These are phyloP conservation scores for Podospora anserina DNA, from an alignment of 495 filamentous ascomycete genomes.

Conservation along the genomic window DNA sequence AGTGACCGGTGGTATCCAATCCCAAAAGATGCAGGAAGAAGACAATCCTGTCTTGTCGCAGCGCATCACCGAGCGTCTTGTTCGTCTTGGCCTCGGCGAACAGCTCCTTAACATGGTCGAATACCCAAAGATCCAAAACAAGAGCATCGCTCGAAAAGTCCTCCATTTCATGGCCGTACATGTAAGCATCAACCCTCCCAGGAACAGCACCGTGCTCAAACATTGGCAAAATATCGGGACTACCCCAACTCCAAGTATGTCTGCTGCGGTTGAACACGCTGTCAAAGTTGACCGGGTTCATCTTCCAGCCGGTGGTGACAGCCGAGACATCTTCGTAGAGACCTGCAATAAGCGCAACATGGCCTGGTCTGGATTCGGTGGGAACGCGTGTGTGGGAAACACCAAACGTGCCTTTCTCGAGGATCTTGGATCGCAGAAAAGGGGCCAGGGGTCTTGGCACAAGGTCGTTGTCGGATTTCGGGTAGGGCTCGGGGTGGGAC, in stretches of 20 bases:
- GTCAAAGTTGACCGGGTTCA: slow-evolving; percentile 98
- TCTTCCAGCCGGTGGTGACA: slow-evolving; percentile 96
- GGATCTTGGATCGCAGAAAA: slow-evolving; percentile 83
- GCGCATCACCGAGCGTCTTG: slow-evolving; percentile 65
- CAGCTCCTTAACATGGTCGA: slow-evolving; percentile 83
- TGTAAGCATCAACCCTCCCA: slow-evolving; percentile 77
- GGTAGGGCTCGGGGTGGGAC: slow-evolving; percentile 84
- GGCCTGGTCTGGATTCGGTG: slow-evolving; percentile 94
- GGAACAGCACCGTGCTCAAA: slow-evolving; percentile 92
- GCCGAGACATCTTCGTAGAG: slow-evolving; percentile 98
- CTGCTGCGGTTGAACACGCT: slow-evolving; percentile 95
- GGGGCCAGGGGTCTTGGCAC: slow-evolving; percentile 77
- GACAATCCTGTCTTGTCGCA: slow-evolving; percentile 82
- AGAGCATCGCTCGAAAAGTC: slow-evolving; percentile 83
- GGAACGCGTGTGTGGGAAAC: slow-evolving; percentile 97
- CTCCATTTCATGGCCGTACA: slow-evolving; percentile 79
- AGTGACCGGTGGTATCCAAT: slow-evolving; percentile 88
- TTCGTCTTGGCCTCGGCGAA: slow-evolving; percentile 78
- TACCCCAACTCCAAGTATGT: slow-evolving; percentile 99
- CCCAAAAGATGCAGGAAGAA: slow-evolving; percentile 98
- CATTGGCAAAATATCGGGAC: slow-evolving; percentile 96
- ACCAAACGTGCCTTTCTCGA: slow-evolving; percentile 93
- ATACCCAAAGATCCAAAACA: slow-evolving; percentile 89
- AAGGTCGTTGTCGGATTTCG: slow-evolving; percentile 55
- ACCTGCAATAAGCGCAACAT: slow-evolving; percentile 96